Conservation (phyloP, 805 yeast genomes). For the Zygotorulaspora chibaensis region DNA sequence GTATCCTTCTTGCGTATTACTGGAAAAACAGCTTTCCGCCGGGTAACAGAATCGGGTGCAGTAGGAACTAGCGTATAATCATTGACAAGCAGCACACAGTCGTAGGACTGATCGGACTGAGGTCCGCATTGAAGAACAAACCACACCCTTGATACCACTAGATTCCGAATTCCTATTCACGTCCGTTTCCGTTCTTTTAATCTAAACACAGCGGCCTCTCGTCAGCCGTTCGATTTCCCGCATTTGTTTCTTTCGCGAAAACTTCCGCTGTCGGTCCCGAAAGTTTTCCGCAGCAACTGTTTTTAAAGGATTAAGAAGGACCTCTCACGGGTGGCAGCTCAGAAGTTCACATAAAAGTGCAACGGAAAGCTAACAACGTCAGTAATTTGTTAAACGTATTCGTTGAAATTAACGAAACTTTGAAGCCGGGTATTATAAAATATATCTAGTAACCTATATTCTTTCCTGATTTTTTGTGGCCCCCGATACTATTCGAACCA, state of each 20-base stretch:
- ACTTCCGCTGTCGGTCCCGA: conserved; percentile 1
- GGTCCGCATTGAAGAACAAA: no score
- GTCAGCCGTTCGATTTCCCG: neutral
- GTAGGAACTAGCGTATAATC: no score
- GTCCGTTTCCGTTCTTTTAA: no score
- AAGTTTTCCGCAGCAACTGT: neutral
- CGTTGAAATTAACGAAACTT: neutral
- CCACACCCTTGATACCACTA: no score
- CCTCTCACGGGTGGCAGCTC: neutral
- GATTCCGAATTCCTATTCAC: no score
- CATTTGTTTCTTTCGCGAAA: neutral
- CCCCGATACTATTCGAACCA: neutral
- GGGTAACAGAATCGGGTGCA: no score
- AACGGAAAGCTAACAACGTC: neutral
- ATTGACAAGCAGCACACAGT: no score
- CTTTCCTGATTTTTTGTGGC: neutral
- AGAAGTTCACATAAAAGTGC: neutral
- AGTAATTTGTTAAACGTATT: no score
- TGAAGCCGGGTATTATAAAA: neutral
- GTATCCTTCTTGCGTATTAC: neutral
- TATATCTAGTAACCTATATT: neutral
- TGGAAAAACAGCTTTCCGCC: no score
- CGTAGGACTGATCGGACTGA: no score
- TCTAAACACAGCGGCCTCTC: neutral
- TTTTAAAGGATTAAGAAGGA: neutral